Evolutionary conservation across 352 stramenopile genomes (phyloP), one percentile per base, ranked within the genome.

Genomic region (Phytophthora foliorum): DNA sequence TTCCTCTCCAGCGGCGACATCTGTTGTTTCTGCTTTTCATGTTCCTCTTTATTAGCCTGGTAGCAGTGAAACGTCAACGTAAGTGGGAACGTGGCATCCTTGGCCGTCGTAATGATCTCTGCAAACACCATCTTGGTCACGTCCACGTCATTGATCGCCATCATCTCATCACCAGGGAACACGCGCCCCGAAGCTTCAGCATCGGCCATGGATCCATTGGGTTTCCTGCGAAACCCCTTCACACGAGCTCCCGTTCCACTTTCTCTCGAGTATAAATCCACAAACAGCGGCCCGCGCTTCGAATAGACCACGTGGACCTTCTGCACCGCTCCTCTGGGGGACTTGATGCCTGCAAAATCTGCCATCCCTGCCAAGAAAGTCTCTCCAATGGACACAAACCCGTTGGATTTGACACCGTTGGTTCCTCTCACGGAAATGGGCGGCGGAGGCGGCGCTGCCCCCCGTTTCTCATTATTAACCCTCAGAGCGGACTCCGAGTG

Each of bases 241-340:
- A 95, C 84, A 31, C 80, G 85, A 50, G 88, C 88, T 10, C 88
- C 88, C 22, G 74, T 84, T 6, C 82, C 82, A n/a, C 92, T 81
- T 0, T 80, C 69, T 41, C 84, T 77, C 4, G 88, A 95, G 72
- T 88, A 92, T 57, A 95, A 74, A 63, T 95, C 88, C 42, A 95
- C 74, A 52, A 80, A 92, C 22, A 95, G 56, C 5, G 88, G 82
- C 0, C 80, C 86, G 0, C 75, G 66, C 0, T 77, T 75, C 9
- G 57, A 42, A 57, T 94, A 94, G 22, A 85, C 58, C 25, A 95
- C 74, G 17, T 78, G 69, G 4, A 89, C 74, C 8, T 62, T 68
- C 32, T 72, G 63, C 36, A 64, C 17, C 1, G 55, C 46, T 8
- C 64, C 64, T 61, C 59, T 56, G 10, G 69, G 71, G 0, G 70